phyloP scores from a whole-genome alignment of 2,329 filamentous ascomycete genomes.

The Pestalotiopsis sp. region DNA sequence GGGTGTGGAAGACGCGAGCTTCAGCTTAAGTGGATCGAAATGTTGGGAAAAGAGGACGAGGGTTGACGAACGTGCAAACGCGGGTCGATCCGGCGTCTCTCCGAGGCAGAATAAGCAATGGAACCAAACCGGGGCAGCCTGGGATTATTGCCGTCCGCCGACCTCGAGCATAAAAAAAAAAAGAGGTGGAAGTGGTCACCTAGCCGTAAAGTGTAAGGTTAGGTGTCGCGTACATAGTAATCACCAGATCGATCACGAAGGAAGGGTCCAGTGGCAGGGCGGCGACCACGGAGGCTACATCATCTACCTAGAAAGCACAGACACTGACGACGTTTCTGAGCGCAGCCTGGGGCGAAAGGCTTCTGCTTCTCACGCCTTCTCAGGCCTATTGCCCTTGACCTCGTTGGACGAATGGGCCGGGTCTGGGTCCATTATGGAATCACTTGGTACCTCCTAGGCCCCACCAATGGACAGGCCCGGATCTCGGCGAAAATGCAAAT shows the following conservation, averaged over 20 bases:
- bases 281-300: neutral
- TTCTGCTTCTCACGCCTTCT: neutral
- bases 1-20: slow-evolving; percentile 11
- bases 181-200: neutral
- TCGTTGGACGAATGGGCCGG: neutral
- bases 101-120: neutral
- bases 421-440: neutral
- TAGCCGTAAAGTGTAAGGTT: neutral
- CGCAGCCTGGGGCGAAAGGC: neutral
- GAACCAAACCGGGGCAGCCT: neutral
- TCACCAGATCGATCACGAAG: neutral
- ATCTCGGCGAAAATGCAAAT: slow-evolving; percentile 7
- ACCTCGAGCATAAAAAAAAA: neutral
- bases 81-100: neutral
- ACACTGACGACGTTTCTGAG: neutral
- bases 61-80: neutral
- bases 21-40: slow-evolving; percentile 6
- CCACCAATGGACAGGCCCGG: neutral
- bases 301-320: neutral
- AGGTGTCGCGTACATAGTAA: neutral
- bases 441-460: neutral
- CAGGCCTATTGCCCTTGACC: neutral
- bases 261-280: neutral
- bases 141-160: neutral
- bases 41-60: slow-evolving; percentile 12